phyloP scores from a whole-genome alignment of 2,329 filamentous ascomycete species.

The Peltaster fructicola region DNA sequence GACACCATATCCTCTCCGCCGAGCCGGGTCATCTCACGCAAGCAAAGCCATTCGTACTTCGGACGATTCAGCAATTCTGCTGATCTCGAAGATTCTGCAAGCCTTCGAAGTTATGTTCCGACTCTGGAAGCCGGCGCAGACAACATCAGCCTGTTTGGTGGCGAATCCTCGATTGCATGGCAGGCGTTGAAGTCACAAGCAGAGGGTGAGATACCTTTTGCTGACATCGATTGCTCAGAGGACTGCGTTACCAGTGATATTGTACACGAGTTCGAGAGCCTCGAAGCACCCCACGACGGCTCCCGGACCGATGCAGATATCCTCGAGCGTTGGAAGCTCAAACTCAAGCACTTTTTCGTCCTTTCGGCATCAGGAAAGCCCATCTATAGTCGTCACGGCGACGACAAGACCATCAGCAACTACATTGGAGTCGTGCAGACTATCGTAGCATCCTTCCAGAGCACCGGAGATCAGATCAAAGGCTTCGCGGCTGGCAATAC shows the following conservation, averaged over 20 bases:
- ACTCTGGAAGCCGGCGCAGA: conserved; percentile 49
- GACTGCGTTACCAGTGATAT: conserved; percentile 45
- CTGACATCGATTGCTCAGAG: conserved; percentile 31
- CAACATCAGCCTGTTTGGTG: conserved; percentile 63
- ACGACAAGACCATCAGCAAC: conserved; percentile 73
- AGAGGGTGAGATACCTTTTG: conserved; percentile 39
- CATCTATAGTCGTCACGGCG: conserved; percentile 89
- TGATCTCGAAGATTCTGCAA: conserved; percentile 46
- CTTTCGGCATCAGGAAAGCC: conserved; percentile 92
- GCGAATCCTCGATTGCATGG: conserved; percentile 52
- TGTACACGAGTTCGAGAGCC: conserved; percentile 56
- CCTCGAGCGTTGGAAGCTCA: conserved; percentile 66
- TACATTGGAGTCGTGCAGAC: conserved; percentile 94
- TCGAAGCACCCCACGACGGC: conserved; percentile 41
- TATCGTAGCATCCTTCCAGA: conserved; percentile 91
- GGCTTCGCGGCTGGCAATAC: conserved; percentile 77
- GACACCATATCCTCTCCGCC: conserved; percentile 12
- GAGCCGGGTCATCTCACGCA: conserved; percentile 20
- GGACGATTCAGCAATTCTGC: conserved; percentile 31
- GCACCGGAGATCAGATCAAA: conserved; percentile 55
- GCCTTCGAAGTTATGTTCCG: conserved; percentile 48
- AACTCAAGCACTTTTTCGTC: conserved; percentile 94
- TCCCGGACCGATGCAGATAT: conserved; percentile 38
- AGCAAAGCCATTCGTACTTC: conserved; percentile 21
- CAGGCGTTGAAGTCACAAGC: conserved; percentile 46